These are phyloP conservation scores for Eucalyptus polyanthemos DNA, from an alignment of 345 rosid species.

Conservation along the genomic window DNA sequence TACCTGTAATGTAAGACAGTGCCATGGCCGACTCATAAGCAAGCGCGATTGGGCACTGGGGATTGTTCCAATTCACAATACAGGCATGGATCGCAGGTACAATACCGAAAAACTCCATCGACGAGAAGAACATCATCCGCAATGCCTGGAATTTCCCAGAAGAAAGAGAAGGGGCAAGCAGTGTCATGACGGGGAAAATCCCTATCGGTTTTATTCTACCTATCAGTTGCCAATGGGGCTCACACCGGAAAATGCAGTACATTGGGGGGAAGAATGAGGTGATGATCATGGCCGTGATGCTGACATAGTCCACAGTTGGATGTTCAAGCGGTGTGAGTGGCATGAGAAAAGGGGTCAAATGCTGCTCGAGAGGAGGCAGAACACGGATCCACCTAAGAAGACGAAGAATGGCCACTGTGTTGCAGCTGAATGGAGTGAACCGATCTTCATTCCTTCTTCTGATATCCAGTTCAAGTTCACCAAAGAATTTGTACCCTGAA, in stretches of 20 bases:
- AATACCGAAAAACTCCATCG: slow-evolving; percentile 70
- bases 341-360: too few species aligned
- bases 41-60: slow-evolving; percentile 37
- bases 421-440: too few species aligned
- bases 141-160: slow-evolving; percentile 39
- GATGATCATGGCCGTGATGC: slow-evolving; percentile 73
- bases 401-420: too few species aligned
- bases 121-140: slow-evolving; percentile 46
- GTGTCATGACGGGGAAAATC: slow-evolving; percentile 47
- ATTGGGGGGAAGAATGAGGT: slow-evolving; percentile 89
- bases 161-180: slow-evolving; percentile 61
- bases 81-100: slow-evolving; percentile 54
- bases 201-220: slow-evolving; percentile 63
- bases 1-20: slow-evolving; percentile 55
- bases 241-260: slow-evolving; percentile 69
- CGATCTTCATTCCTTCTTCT: too few species aligned
- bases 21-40: slow-evolving; percentile 67
- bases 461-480: too few species aligned
- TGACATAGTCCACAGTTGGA: slow-evolving; percentile 49
- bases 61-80: slow-evolving; percentile 65
- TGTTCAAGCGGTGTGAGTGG: slow-evolving; percentile 11
- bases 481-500: too few species aligned
- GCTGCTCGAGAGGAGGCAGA: too few species aligned
- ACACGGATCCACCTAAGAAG: too few species aligned
- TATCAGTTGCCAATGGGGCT: slow-evolving; percentile 66